These are phyloP conservation scores for Skeletonema grethae DNA, from an alignment of 108 stramenopile species.

Conservation along the genomic window DNA sequence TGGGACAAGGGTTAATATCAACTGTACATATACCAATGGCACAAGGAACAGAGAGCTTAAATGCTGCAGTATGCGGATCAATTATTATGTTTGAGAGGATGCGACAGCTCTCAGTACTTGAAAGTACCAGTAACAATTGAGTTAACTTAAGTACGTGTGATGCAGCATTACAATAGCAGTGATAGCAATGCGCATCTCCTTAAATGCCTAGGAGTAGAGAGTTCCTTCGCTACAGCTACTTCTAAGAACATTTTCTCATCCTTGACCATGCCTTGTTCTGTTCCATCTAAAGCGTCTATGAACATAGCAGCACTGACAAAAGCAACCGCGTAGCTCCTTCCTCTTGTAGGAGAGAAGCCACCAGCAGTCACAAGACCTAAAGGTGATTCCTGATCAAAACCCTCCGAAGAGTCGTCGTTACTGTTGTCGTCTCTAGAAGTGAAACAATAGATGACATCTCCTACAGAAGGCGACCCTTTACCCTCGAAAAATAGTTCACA, in stretches of 20 bases:
- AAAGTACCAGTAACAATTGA: neutral
- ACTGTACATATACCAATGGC: slow-evolving; percentile 85
- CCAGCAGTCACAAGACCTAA: slow-evolving; percentile 63
- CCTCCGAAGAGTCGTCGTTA: slow-evolving; percentile 4
- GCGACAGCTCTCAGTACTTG: slow-evolving; percentile 44
- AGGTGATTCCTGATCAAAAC: neutral
- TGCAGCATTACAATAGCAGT: neutral
- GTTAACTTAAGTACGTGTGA: neutral
- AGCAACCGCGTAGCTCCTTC: slow-evolving; percentile 66
- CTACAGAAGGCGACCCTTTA: slow-evolving; percentile 53
- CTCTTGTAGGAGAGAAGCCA: slow-evolving; percentile 66
- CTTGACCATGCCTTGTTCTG: slow-evolving; percentile 34
- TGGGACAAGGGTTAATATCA: slow-evolving; percentile 46
- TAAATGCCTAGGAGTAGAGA: neutral
- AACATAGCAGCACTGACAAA: slow-evolving; percentile 68
- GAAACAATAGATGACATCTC: slow-evolving; percentile 40
- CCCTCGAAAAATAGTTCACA: slow-evolving; percentile 62
- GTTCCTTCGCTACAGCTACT: neutral
- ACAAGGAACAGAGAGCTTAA: slow-evolving; percentile 83
- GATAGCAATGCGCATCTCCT: slow-evolving; percentile 1
- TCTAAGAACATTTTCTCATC: neutral
- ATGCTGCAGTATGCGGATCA: slow-evolving; percentile 87
- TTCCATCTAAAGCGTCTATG: slow-evolving; percentile 39
- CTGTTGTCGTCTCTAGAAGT: neutral
- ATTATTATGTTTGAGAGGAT: slow-evolving; percentile 84